Base-by-base conservation (phyloP, 2,329 filamentous ascomycete species). In the Fusarium nematophilum region DNA sequence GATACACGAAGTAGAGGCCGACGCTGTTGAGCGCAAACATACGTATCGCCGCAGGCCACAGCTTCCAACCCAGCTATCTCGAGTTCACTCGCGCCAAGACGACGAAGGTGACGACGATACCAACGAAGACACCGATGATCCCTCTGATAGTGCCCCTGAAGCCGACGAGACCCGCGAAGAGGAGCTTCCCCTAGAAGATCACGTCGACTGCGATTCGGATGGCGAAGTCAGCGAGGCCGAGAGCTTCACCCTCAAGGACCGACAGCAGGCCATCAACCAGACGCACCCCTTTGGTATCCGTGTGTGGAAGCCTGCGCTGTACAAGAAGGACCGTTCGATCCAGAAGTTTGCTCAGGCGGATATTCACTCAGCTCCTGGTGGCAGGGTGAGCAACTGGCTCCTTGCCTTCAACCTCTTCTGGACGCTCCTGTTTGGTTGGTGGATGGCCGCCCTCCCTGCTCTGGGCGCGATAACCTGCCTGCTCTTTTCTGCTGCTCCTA, bases 221-320 rank as follows among this genome's bases (percentile, higher is more conserved):
- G 87, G 79, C 54, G 87, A 90, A 55, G 71, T 93, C 45, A 97
- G 94, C 74, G 95, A 98, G 68, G 91, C 95, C 1, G 95, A 97
- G 78, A 98, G 94, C 79, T 99, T 99, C 74, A 99, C 95, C 0
- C 84, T 99, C 68, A 97, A 96, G 75, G 95, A 99, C 75, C 88
- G 95, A 51, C 95, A 99, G 77, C 89, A 97, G 73, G 95, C 95
- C 64, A 99, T 99, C 81, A 99, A 99, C 78, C 90, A 97, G 75
- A 99, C 95, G 1, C 95, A 99, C 81, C 95, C 95, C 1, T 99
- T 99, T 70, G 95, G 95, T 81, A 98, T 99, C 73, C 89, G 96
- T 73, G 92, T 99, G 62, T 99, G 95, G 95, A 99, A 99, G 76
- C 95, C 95, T 36, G 96, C 95, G 2, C 76, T 99, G 61, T 99